Percentiles rank a stretch among this genome's conserved stretches.
These are phyloP conservation scores for Citrus reticulata DNA, from an alignment of 345 rosid species.

Conservation along the genomic window DNA sequence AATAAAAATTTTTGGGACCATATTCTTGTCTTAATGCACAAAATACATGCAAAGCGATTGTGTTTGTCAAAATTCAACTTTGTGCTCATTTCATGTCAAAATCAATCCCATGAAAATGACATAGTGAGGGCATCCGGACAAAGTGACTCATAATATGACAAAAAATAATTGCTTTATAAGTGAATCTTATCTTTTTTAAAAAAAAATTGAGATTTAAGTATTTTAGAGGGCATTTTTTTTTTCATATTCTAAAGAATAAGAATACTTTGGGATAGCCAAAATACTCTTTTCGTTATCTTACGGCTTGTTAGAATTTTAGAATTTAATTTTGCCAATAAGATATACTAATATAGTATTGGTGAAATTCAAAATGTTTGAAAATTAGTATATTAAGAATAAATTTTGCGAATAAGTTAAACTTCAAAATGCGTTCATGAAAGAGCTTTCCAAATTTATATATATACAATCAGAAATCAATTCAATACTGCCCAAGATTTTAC, in stretches of 20 bases:
- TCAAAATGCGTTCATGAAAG: no score
- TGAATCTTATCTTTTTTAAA: background rate
- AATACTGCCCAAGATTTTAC: no score
- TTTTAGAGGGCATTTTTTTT: background rate
- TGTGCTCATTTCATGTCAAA: slow-evolving; percentile 9
- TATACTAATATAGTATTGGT: no score
- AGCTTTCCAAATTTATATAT: no score
- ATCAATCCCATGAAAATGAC: slow-evolving; percentile 11
- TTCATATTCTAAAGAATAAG: background rate
- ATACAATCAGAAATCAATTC: no score
- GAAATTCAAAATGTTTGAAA: no score
- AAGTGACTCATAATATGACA: background rate
- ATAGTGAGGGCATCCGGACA: background rate
- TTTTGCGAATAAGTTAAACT: no score
- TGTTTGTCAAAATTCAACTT: slow-evolving; percentile 8
- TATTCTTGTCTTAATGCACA: slow-evolving; percentile 16
- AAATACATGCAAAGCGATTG: slow-evolving; percentile 12
- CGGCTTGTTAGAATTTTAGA: background rate
- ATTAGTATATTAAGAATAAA: no score
- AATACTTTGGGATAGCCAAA: background rate
- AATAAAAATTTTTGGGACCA: slow-evolving; percentile 14
- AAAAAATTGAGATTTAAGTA: background rate
- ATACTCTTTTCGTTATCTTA: background rate
- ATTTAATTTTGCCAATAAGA: no score
- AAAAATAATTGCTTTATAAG: background rate